Percentiles rank a stretch among this genome's conserved stretches.
Conservation (phyloP, 495 filamentous ascomycete genomes). For the Annulohypoxylon maeteangense region DNA sequence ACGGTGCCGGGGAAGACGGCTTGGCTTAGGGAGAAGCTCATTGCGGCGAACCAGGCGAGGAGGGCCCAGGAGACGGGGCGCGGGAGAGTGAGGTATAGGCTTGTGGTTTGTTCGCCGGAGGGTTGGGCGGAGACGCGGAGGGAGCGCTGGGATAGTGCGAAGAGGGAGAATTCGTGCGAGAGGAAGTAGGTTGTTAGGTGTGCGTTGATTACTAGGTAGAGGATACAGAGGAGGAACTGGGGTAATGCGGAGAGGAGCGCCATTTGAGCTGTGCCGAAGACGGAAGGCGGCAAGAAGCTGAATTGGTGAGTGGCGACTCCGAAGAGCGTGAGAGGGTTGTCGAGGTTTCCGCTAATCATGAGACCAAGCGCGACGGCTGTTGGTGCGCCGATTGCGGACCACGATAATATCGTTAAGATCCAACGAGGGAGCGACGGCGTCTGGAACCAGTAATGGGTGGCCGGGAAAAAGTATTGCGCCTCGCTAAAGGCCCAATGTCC, state of each 20-base stretch:
- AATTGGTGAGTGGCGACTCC: constrained; percentile 43
- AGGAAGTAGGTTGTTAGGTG: constrained; percentile 54
- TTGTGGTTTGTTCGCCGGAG: constrained; percentile 50
- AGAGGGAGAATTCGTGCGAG: constrained; percentile 57
- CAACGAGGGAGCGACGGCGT: constrained; percentile 52
- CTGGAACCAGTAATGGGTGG: constrained; percentile 55
- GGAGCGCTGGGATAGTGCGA: constrained; percentile 45
- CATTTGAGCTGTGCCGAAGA: constrained; percentile 34
- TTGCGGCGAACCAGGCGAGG: constrained; percentile 47
- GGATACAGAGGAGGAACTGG: constrained; percentile 52
- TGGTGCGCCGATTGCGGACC: constrained; percentile 43
- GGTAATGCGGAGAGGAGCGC: constrained; percentile 51
- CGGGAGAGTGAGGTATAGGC: constrained; percentile 56
- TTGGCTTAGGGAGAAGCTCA: constrained; percentile 54
- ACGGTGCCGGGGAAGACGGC: constrained; percentile 48
- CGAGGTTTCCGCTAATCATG: constrained; percentile 33
- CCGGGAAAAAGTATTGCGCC: constrained; percentile 54
- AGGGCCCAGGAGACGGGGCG: constrained; percentile 53
- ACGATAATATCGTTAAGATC: constrained; percentile 45
- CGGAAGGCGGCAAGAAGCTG: constrained; percentile 37
- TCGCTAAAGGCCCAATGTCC: constrained; percentile 52
- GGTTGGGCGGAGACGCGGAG: constrained; percentile 53
- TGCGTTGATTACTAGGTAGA: constrained; percentile 56
- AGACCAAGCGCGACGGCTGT: constrained; percentile 49
- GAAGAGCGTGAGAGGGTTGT: constrained; percentile 46